Conservation (phyloP, 2,329 filamentous ascomycete species). For the Calonectria naviculata region DNA sequence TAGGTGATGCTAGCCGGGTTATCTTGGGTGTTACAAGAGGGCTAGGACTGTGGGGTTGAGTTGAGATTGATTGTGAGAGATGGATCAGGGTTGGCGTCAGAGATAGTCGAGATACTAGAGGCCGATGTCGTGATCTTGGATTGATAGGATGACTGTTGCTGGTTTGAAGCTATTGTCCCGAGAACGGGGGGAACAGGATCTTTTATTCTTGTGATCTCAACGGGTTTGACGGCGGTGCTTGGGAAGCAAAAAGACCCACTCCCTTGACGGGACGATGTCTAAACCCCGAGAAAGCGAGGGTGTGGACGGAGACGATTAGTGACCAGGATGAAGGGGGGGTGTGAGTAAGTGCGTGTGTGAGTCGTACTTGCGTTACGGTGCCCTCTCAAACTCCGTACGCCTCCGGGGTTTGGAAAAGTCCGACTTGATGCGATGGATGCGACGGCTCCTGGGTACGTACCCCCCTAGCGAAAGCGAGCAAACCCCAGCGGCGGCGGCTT, state of each 20-base stretch:
- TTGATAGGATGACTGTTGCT: slow-evolving; percentile 17
- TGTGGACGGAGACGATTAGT: neutral
- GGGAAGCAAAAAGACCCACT: slow-evolving; percentile 18
- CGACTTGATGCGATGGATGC: slow-evolving; percentile 4
- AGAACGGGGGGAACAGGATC: slow-evolving; percentile 37
- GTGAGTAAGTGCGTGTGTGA: neutral
- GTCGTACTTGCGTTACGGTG: slow-evolving; percentile 2
- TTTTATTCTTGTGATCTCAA: slow-evolving; percentile 40
- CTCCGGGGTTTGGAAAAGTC: slow-evolving; percentile 4
- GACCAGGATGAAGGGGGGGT: neutral
- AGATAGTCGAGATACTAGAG: slow-evolving; percentile 10
- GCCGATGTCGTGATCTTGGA: slow-evolving; percentile 20
- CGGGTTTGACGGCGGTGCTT: slow-evolving; percentile 38
- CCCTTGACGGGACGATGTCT: slow-evolving; percentile 43
- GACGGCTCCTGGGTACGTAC: neutral
- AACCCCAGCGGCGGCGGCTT: neutral
- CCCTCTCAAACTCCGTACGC: neutral
- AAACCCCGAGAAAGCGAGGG: slow-evolving; percentile 14
- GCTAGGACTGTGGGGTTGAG: slow-evolving; percentile 27
- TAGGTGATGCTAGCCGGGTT: slow-evolving; percentile 42
- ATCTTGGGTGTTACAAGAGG: slow-evolving; percentile 18
- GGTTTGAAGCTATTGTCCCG: slow-evolving; percentile 17
- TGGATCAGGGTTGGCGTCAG: slow-evolving; percentile 23
- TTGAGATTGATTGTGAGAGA: slow-evolving; percentile 19
- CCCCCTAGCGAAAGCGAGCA: slow-evolving; percentile 1